phyloP scores from a whole-genome alignment of 2,329 filamentous ascomycete genomes.

The Aureobasidium zeae region DNA sequence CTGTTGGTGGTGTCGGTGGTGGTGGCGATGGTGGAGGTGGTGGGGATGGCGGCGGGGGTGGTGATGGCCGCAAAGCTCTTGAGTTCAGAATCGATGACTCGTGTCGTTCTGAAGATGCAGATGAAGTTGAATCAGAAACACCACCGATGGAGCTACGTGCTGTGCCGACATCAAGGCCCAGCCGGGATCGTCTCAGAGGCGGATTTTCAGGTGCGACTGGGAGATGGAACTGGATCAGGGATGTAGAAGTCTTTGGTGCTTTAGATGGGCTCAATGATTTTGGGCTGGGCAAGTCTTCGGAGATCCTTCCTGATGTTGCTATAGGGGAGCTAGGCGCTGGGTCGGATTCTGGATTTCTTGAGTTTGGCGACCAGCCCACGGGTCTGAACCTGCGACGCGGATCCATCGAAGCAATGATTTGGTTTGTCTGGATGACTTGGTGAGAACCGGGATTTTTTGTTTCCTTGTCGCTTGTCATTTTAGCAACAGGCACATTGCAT shows the following conservation, averaged over 20 bases:
- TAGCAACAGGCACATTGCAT: background rate
- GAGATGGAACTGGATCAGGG: background rate
- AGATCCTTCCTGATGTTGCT: background rate
- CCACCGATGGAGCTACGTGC: background rate
- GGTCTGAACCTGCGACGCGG: background rate
- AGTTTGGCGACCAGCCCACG: background rate
- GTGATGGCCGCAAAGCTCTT: background rate
- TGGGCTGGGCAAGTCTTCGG: background rate
- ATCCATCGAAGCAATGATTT: background rate
- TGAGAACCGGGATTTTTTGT: background rate
- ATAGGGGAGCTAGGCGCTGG: background rate
- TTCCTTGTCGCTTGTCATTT: background rate
- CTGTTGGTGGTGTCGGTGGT: background rate
- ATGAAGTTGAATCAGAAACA: background rate
- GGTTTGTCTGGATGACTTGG: background rate
- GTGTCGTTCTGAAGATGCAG: background rate
- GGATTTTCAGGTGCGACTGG: background rate
- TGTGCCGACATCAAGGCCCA: background rate
- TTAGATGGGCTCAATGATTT: background rate
- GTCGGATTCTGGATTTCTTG: constrained; percentile 2
- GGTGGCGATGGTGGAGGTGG: background rate
- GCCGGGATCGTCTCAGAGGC: background rate
- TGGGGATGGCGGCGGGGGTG: background rate
- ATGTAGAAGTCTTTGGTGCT: background rate
- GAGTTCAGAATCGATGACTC: background rate